Evolutionary conservation across 305 asterid species (phyloP).

Genomic region (Solanum hybrid): DNA sequence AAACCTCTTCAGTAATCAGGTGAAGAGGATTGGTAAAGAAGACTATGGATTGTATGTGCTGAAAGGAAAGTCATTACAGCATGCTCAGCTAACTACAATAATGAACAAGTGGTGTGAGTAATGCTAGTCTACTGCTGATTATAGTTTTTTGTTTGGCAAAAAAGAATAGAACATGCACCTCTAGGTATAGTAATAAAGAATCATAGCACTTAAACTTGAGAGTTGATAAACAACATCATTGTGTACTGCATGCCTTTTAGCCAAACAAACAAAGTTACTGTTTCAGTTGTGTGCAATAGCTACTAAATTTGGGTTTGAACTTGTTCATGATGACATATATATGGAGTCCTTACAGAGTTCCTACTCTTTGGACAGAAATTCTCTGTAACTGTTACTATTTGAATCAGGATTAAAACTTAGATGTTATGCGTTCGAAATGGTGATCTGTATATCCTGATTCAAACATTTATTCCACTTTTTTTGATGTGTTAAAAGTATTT

Average conservation of each 20-base stretch:
- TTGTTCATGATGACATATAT: background rate
- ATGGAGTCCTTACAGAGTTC: background rate
- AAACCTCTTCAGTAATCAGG: background rate
- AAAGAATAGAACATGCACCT: background rate
- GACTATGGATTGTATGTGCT: background rate
- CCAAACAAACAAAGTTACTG: background rate
- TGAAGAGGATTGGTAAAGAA: background rate
- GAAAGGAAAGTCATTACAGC: background rate
- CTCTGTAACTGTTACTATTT: background rate
- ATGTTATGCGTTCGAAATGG: background rate
- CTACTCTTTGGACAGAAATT: background rate
- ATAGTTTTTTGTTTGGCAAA: background rate
- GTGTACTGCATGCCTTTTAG: background rate
- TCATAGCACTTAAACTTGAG: background rate
- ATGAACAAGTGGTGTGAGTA: background rate
- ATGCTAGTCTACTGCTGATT: background rate
- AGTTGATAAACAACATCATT: background rate
- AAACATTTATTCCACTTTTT: background rate
- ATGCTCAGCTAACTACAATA: background rate
- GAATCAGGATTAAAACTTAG: background rate
- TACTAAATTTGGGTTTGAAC: background rate
- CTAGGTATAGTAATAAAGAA: background rate
- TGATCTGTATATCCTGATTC: background rate
- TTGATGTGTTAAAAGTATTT: background rate
- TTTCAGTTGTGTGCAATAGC: background rate